phyloP scores from a whole-genome alignment of 1,284 basidiomycete genomes.

The Paramarasmius palmivorus region DNA sequence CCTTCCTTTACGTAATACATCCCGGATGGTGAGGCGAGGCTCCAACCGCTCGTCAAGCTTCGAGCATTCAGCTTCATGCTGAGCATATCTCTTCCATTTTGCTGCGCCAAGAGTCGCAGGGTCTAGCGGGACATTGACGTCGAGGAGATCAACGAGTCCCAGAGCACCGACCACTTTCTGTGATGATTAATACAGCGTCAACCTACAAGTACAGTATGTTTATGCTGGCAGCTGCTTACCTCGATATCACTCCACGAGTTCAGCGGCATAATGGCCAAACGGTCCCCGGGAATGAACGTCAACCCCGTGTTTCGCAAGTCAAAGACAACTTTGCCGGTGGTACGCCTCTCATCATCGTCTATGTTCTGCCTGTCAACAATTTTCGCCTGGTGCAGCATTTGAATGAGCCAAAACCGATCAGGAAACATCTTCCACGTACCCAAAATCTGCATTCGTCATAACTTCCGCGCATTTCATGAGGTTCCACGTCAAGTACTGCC shows the following conservation, averaged over 20 bases:
- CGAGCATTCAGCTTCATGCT: constrained; percentile 14
- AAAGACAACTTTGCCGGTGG: constrained; percentile 11
- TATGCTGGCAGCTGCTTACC: not conserved
- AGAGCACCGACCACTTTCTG: constrained; percentile 14
- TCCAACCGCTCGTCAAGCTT: constrained; percentile 2
- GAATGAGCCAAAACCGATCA: not conserved
- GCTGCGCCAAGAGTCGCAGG: not conserved
- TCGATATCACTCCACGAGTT: constrained; percentile 14
- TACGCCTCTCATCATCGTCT: constrained; percentile 9
- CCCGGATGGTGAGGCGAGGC: constrained; percentile 7
- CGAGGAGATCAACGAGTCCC: constrained; percentile 11
- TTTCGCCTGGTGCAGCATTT: not conserved
- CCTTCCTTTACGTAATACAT: constrained; percentile 11
- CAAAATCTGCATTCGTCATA: constrained; percentile 15
- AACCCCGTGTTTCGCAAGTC: constrained; percentile 10
- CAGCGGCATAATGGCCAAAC: constrained; percentile 13
- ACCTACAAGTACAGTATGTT: not conserved
- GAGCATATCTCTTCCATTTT: constrained; percentile 12
- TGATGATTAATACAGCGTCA: not conserved
- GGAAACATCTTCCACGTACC: not conserved
- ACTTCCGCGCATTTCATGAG: constrained; percentile 13
- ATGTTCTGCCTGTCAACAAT: constrained; percentile 2
- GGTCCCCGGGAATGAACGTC: constrained; percentile 15
- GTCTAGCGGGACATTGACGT: constrained; percentile 11
- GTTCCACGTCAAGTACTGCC: constrained; percentile 8